Conservation (phyloP, 108 stramenopile species). For the Discostella stelligeroides region DNA sequence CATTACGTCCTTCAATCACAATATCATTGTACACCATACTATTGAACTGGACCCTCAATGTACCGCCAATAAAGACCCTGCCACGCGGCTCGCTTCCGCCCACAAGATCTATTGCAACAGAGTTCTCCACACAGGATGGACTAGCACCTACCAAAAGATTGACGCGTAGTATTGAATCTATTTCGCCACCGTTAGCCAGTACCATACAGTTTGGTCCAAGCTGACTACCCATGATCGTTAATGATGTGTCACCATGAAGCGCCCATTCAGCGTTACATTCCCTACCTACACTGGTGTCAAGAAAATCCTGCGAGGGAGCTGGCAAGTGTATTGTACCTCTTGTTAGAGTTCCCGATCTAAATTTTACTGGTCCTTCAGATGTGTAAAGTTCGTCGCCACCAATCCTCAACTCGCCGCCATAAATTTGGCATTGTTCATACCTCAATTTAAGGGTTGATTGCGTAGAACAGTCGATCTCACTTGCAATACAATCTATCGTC, state of each 20-base stretch:
- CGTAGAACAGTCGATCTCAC: neutral
- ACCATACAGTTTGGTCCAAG: constrained; percentile 3
- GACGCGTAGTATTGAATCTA: neutral
- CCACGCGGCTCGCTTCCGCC: neutral
- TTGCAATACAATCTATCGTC: constrained; percentile 5
- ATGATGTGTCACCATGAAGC: constrained; percentile 19
- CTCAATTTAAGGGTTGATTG: neutral
- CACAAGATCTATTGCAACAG: neutral
- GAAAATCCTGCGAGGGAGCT: constrained; percentile 7
- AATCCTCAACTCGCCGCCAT: constrained; percentile 8
- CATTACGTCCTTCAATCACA: neutral
- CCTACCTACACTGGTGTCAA: neutral
- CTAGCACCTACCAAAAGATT: neutral
- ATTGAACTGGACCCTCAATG: neutral
- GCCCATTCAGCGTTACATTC: constrained; percentile 1
- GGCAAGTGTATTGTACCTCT: constrained; percentile 5
- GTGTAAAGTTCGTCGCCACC: neutral
- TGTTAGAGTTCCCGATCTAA: neutral
- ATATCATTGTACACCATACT: neutral
- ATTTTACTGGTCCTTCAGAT: constrained; percentile 1
- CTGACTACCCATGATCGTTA: constrained; percentile 15
- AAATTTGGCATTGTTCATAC: constrained; percentile 12
- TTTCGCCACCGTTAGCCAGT: constrained; percentile 4
- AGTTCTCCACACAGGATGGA: neutral
- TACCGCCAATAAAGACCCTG: neutral